Conservation (phyloP, 2,329 filamentous ascomycete genomes). For the Diaporthe citri region DNA sequence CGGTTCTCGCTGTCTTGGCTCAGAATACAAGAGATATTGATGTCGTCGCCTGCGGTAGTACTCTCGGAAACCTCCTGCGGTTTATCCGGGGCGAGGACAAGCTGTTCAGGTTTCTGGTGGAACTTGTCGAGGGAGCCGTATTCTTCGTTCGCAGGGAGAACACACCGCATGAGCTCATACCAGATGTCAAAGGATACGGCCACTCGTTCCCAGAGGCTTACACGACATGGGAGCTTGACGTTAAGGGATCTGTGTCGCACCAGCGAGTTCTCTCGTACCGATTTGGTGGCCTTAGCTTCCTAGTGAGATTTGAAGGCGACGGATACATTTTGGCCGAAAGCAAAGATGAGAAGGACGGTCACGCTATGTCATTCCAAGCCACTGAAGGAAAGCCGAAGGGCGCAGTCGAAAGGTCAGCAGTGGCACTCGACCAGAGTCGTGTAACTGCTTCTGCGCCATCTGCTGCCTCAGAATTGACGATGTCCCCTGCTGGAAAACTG, state of each 20-base stretch:
- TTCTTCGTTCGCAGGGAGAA: conserved; percentile 75
- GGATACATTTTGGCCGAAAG: conserved; percentile 58
- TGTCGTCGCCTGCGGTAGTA: conserved; percentile 71
- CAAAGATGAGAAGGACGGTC: background rate
- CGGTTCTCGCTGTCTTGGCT: conserved; percentile 54
- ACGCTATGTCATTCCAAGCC: too few species aligned
- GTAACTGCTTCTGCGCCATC: conserved; percentile 19
- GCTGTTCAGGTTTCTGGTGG: conserved; percentile 70
- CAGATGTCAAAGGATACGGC: conserved; percentile 69
- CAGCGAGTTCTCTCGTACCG: conserved; percentile 72
- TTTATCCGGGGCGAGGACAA: conserved; percentile 61
- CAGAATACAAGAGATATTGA: conserved; percentile 59
- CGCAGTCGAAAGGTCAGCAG: conserved; percentile 1
- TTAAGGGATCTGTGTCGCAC: conserved; percentile 69
- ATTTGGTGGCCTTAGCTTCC: conserved; percentile 64
- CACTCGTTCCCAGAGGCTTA: conserved; percentile 76
- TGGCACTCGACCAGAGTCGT: conserved; percentile 16
- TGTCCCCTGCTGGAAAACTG: conserved; percentile 19
- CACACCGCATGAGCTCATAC: conserved; percentile 68
- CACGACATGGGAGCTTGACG: conserved; percentile 70
- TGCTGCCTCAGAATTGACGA: background rate
- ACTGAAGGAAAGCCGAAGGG: background rate
- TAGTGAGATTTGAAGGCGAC: conserved; percentile 71
- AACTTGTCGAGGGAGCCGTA: conserved; percentile 66
- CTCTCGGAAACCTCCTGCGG: conserved; percentile 70